Conservation (phyloP, 305 asterid species). For the Fraxinus sp. region DNA sequence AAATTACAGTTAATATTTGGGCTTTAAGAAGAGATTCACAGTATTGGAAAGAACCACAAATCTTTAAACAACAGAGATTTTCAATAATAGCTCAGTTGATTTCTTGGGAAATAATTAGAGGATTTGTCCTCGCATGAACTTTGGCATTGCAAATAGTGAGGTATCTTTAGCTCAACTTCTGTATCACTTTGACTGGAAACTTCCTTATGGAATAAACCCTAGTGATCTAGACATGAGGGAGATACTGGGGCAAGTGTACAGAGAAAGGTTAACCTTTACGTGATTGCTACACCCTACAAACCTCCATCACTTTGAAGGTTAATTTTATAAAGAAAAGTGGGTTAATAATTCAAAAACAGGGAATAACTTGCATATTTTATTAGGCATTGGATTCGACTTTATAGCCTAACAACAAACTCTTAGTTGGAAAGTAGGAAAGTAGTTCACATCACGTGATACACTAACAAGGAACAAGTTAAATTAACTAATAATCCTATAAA, state of each 20-base stretch:
- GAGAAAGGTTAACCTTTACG: neutral
- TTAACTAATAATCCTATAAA: too few relatives aligned
- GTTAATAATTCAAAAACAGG: too few relatives aligned
- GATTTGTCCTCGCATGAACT: neutral
- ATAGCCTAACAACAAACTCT: too few relatives aligned
- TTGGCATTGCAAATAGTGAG: neutral
- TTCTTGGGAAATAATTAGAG: neutral
- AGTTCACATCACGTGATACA: too few relatives aligned
- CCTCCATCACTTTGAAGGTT: neutral
- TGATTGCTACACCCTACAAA: neutral
- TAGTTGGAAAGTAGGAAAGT: too few relatives aligned
- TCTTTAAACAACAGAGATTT: neutral
- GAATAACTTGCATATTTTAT: too few relatives aligned
- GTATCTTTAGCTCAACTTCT: neutral
- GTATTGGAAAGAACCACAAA: neutral
- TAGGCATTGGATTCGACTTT: too few relatives aligned
- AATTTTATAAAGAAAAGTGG: too few relatives aligned
- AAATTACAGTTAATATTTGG: neutral
- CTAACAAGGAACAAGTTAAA: too few relatives aligned
- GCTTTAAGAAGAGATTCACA: neutral
- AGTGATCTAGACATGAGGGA: neutral
- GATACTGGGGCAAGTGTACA: neutral
- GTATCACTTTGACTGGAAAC: neutral
- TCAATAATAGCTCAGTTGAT: neutral
- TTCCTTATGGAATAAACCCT: neutral